Base-by-base conservation (phyloP, 106 monocot genomes). In the Apostasia shenzhenica region DNA sequence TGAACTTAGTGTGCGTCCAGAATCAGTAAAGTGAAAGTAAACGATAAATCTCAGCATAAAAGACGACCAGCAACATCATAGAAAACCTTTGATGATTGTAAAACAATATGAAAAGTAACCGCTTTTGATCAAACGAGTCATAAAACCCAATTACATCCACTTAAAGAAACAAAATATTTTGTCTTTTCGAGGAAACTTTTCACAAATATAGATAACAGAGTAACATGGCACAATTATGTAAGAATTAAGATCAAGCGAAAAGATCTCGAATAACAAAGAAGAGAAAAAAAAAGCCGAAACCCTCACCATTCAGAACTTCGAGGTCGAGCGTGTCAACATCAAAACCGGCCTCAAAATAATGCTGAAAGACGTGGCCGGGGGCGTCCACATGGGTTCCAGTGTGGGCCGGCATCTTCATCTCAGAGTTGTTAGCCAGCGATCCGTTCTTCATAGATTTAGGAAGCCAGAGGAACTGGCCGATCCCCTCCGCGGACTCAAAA, bases 381-480 rank as follows among this genome's bases (percentile, higher is more conserved):
- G 97, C 82, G 50, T 97, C 97, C 59, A 97, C 92, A 72, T 97
- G 97, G 48, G 97, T 97, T 44, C 97, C 97, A 8, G 85, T 73
- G 79, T 92, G 97, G 6, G 76, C 41, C 0, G 72, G 66, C 47
- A 97, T 44, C 84, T 81, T 86, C 82, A 97, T 78, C 70, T 79
- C 84, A 8, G 97, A 97, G 44, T 55, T 58, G 74, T 92, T 89
- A 37, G 80, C 71, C 9, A 78, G 44, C 1, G 88, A 88, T 2
- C 97, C 97, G 63, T 97, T 92, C 74, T 79, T 76, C 81, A 92
- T 92, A 45, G 92, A 89, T 54, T 68, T 63, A 39, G 63, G 57
- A 6, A 97, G 85, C 84, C 86, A 75, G 9, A 97, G 76, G 81
- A 97, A 85, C 73, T 76, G 82, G 8, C 92, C 92, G 48, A 92